phyloP scores from a whole-genome alignment of 495 filamentous ascomycete species.

The Penicillium subrubescens region DNA sequence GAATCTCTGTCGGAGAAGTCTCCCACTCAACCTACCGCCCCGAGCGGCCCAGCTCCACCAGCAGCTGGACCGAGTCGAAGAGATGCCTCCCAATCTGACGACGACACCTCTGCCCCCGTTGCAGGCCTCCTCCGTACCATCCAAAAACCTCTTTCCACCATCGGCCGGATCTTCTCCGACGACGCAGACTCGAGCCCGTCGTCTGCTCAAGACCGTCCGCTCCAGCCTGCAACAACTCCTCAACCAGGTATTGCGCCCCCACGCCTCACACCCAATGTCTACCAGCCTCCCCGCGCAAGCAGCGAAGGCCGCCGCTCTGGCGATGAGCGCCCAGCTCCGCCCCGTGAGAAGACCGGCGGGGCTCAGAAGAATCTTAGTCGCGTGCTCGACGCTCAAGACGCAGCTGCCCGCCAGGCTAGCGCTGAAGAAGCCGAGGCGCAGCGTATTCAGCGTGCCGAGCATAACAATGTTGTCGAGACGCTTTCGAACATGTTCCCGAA shows the following conservation, averaged over 20 bases:
- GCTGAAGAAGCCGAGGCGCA: slow-evolving; percentile 90
- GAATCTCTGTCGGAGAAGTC: slow-evolving; percentile 61
- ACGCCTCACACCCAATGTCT: slow-evolving; percentile 60
- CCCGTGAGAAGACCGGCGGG: slow-evolving; percentile 14
- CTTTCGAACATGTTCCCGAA: slow-evolving; percentile 92
- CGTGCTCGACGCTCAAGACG: slow-evolving; percentile 69
- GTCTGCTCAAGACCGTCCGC: slow-evolving; percentile 37
- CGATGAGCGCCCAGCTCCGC: slow-evolving; percentile 38
- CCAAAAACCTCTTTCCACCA: slow-evolving; percentile 86
- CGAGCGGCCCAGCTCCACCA: slow-evolving; percentile 38
- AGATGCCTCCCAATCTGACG: slow-evolving; percentile 47
- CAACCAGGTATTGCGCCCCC: slow-evolving; percentile 54
- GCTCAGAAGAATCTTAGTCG: slow-evolving; percentile 34
- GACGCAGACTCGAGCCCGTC: slow-evolving; percentile 47
- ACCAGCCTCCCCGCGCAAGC: slow-evolving; percentile 51
- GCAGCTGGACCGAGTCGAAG: slow-evolving; percentile 45
- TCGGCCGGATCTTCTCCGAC: slow-evolving; percentile 97
- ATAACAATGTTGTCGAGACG: slow-evolving; percentile 88
- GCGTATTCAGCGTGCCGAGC: slow-evolving; percentile 80
- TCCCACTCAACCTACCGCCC: slow-evolving; percentile 8
- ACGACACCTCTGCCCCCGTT: slow-evolving; percentile 73
- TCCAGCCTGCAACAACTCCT: slow-evolving; percentile 58
- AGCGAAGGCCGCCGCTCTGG: slow-evolving; percentile 47
- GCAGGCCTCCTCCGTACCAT: slow-evolving; percentile 87
- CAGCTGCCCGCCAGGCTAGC: slow-evolving; percentile 90